Conservation (phyloP, 176 grass and related monocot genomes). For the Cenchrus fungigraminus region DNA sequence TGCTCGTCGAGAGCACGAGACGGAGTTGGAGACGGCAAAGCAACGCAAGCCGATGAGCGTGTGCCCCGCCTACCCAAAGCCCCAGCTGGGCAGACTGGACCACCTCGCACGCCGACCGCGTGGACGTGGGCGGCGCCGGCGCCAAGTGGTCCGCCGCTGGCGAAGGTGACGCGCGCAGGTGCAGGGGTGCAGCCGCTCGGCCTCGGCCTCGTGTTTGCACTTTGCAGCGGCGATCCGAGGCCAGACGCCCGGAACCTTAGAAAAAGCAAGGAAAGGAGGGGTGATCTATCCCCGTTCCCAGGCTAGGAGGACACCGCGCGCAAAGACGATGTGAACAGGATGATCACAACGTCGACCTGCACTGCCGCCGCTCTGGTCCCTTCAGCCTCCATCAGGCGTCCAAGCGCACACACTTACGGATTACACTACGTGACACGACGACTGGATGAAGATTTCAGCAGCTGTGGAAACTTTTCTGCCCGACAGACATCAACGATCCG, state of each 20-base stretch:
- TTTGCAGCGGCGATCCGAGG: background rate
- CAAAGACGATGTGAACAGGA: background rate
- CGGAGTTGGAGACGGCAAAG: background rate
- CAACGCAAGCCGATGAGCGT: background rate
- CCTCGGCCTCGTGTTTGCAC: background rate
- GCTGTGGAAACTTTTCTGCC: no score
- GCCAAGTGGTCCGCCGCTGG: background rate
- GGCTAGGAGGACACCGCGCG: background rate
- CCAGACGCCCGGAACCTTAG: background rate
- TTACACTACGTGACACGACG: no score
- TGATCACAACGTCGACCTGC: background rate
- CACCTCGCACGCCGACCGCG: no score
- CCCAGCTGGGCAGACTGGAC: background rate
- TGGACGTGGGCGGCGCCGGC: background rate
- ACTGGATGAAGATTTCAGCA: no score
- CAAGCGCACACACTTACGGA: no score
- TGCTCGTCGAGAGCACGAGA: background rate
- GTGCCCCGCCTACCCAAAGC: background rate
- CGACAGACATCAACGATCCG: no score
- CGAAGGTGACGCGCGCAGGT: background rate
- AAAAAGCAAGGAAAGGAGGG: background rate
- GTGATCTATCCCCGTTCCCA: background rate
- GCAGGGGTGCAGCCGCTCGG: no score
- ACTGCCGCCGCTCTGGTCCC: background rate
- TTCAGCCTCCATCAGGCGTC: background rate